phyloP scores from a whole-genome alignment of 768 basidiomycete species.

The Pseudohyphozyma bogoriensis region DNA sequence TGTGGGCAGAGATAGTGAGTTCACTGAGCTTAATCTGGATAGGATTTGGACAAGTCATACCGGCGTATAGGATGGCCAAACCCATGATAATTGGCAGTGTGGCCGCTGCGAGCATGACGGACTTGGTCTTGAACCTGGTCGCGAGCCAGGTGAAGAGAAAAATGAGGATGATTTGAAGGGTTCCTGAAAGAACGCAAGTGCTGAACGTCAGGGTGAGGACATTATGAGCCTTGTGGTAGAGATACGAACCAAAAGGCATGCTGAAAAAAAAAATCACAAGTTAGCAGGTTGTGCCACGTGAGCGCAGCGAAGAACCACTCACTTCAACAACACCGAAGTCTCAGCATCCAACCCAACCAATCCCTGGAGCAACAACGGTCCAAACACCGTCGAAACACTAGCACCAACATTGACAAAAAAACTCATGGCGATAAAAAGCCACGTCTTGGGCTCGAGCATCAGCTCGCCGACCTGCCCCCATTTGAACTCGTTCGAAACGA shows the following conservation, averaged over 20 bases:
- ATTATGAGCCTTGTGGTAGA: neutral
- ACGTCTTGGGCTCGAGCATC: slow-evolving; percentile 11
- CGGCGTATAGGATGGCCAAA: neutral
- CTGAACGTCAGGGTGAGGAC: neutral
- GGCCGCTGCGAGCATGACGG: neutral
- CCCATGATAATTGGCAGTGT: neutral
- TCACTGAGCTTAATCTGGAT: neutral
- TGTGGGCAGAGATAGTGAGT: no score
- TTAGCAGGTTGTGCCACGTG: neutral
- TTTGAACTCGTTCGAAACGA: slow-evolving; percentile 5
- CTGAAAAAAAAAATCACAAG: neutral
- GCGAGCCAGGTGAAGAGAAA: neutral
- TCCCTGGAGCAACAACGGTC: slow-evolving; percentile 19
- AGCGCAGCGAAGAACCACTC: no score
- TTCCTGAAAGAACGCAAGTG: slow-evolving; percentile 19
- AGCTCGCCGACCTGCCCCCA: slow-evolving; percentile 16
- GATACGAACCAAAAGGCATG: slow-evolving; percentile 6
- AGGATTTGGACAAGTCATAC: neutral
- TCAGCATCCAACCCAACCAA: slow-evolving; percentile 12
- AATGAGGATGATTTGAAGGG: slow-evolving; percentile 24
- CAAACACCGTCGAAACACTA: slow-evolving; percentile 14
- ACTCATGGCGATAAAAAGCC: slow-evolving; percentile 2
- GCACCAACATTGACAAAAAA: slow-evolving; percentile 2
- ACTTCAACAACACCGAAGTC: neutral
- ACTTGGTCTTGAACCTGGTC: neutral